Conservation (phyloP, 106 monocot species). For the Alisma plantagoaquatica region DNA sequence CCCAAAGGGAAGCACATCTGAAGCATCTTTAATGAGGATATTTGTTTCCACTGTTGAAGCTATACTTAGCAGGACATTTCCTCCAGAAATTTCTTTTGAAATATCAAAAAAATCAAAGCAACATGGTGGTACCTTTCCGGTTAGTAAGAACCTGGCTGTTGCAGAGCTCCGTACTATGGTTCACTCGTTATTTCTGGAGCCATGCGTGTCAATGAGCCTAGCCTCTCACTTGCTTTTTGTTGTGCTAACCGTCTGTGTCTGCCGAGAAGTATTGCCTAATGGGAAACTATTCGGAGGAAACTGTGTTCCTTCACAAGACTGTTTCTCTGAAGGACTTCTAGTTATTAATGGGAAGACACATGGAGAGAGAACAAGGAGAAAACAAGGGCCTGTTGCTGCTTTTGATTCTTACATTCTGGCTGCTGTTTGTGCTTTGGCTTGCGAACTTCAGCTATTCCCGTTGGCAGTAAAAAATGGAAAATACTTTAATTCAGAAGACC, state of each 20-base stretch:
- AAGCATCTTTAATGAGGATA: constrained; percentile 96
- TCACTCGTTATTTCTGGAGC: constrained; percentile 89
- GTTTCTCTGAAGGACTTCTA: constrained; percentile 23
- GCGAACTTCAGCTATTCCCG: constrained; percentile 91
- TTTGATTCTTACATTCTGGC: constrained; percentile 96
- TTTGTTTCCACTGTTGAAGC: constrained; percentile 97
- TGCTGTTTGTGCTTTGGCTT: constrained; percentile 93
- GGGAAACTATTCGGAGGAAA: constrained; percentile 80
- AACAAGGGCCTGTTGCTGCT: constrained; percentile 83
- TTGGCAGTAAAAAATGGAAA: constrained; percentile 56
- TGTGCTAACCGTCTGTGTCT: constrained; percentile 84
- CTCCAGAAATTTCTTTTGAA: constrained; percentile 41
- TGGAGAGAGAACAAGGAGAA: constrained; percentile 43
- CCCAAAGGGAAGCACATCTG: constrained; percentile 93
- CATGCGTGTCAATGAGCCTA: constrained; percentile 89
- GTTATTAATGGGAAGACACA: constrained; percentile 12
- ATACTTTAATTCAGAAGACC: constrained; percentile 23
- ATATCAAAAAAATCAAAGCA: constrained; percentile 38
- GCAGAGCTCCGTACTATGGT: constrained; percentile 95
- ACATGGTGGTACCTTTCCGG: constrained; percentile 41
- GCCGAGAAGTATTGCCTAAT: constrained; percentile 76
- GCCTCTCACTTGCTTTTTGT: constrained; percentile 91
- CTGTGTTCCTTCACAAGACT: constrained; percentile 21
- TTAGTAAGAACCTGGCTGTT: constrained; percentile 71
- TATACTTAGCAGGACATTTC: constrained; percentile 77